These are phyloP conservation scores for Candida palmyrensis DNA, from an alignment of 805 yeast genomes.

Conservation along the genomic window DNA sequence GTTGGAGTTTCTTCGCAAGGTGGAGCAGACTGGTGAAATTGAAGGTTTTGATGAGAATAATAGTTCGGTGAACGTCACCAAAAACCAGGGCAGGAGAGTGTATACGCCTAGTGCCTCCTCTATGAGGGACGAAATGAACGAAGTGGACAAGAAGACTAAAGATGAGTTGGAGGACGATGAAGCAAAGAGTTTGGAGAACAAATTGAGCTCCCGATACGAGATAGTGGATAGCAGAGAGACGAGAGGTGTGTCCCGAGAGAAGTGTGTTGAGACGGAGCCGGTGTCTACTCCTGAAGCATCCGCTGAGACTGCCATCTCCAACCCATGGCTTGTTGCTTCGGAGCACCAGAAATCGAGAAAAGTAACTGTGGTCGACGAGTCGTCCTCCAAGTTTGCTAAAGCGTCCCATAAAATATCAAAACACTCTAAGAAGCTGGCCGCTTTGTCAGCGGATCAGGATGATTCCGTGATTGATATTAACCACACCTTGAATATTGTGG, in stretches of 20 bases:
- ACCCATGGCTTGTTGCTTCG: slow-evolving; percentile 33
- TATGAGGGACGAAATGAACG: slow-evolving; percentile 32
- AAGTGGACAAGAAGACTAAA: slow-evolving; percentile 27
- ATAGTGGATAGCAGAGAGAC: slow-evolving; percentile 12
- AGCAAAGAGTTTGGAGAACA: slow-evolving; percentile 39
- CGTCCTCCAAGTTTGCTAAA: slow-evolving; percentile 33
- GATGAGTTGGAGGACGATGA: slow-evolving; percentile 50
- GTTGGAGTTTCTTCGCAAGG: slow-evolving; percentile 44
- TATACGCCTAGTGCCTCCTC: slow-evolving; percentile 61
- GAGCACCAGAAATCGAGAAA: slow-evolving; percentile 24
- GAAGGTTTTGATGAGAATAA: slow-evolving; percentile 35
- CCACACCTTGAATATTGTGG: slow-evolving; percentile 51
- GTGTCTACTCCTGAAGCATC: slow-evolving; percentile 8
- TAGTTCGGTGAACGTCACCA: slow-evolving; percentile 41
- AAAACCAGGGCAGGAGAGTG: slow-evolving; percentile 76
- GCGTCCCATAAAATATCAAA: slow-evolving; percentile 37
- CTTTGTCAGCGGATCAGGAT: slow-evolving; percentile 26
- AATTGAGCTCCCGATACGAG: slow-evolving; percentile 22
- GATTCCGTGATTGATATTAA: slow-evolving; percentile 44
- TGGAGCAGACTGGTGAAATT: slow-evolving; percentile 36
- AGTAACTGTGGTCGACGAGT: slow-evolving; percentile 25
- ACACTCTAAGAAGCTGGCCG: slow-evolving; percentile 26
- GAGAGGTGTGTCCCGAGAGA: slow-evolving; percentile 6
- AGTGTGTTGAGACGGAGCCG: slow-evolving; percentile 13
- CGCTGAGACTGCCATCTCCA: slow-evolving; percentile 10